These are phyloP conservation scores for Nematocida major DNA, from an alignment of 371 early-diverging fungal species.

Conservation along the genomic window DNA sequence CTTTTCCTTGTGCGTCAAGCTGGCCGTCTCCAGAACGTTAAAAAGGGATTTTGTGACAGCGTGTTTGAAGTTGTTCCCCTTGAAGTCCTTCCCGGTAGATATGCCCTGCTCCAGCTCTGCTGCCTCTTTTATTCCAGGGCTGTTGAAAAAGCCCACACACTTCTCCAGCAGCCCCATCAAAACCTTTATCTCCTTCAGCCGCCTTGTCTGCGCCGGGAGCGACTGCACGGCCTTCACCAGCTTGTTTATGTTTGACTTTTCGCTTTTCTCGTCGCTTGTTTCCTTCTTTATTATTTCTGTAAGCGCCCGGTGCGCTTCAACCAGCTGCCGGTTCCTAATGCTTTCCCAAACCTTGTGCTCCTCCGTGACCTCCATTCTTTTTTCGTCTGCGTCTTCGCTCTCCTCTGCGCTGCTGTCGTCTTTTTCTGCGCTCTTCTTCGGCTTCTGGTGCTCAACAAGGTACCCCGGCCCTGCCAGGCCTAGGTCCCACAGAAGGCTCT, in stretches of 20 bases:
- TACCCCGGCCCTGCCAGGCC: constrained; percentile 47
- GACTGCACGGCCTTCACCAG: constrained; percentile 61
- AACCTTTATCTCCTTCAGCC: constrained; percentile 55
- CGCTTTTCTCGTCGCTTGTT: constrained; percentile 47
- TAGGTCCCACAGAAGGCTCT: constrained; percentile 53
- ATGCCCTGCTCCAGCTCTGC: constrained; percentile 58
- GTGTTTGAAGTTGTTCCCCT: constrained; percentile 50
- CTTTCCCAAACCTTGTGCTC: constrained; percentile 52
- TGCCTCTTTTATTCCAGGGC: constrained; percentile 36
- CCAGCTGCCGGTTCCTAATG: constrained; percentile 61
- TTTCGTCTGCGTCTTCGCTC: constrained; percentile 18
- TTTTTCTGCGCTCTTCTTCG: neutral
- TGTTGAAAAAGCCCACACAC: constrained; percentile 54
- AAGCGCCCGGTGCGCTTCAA: constrained; percentile 59
- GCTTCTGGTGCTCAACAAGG: constrained; percentile 9
- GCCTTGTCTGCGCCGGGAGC: constrained; percentile 60
- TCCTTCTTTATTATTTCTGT: constrained; percentile 50
- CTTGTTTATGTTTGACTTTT: constrained; percentile 50
- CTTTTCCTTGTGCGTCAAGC: constrained; percentile 55
- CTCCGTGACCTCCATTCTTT: constrained; percentile 20
- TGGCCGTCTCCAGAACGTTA: constrained; percentile 28
- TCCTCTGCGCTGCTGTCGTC: constrained; percentile 19
- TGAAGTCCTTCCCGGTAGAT: constrained; percentile 53
- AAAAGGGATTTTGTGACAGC: constrained; percentile 48
- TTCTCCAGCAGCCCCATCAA: constrained; percentile 53